Base-by-base conservation (phyloP, 2,329 filamentous ascomycete species). In the Endocalyx cinctus region DNA sequence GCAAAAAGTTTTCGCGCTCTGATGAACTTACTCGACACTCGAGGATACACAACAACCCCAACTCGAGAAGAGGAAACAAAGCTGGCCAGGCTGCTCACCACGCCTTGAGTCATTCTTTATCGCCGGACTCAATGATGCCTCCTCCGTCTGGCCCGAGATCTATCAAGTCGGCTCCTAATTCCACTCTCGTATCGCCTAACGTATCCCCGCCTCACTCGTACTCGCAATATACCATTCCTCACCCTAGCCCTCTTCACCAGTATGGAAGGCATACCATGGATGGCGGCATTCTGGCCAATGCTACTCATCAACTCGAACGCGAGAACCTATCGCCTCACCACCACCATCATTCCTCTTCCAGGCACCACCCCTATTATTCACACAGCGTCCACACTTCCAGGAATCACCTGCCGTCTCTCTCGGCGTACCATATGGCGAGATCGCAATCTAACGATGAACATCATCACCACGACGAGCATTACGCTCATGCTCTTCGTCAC, bases 11-110 rank as follows among this genome's bases (percentile, higher is more conserved):
- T 70, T 94, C 87, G 45, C 82, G 90, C 45, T 96, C 90, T 10
- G 90, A 98, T 58, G 90, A 98, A 67, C 74, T 98, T 50, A 98
- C 92, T 42, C 82, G 90, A 41, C 90, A 98, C 67, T 96, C 90
- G 59, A 79, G 90, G 60, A 98, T 98, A 68, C 90, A 98, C 77
- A 96, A 87, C 78, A 98, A 97, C 67, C 90, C 92, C 38, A 97
- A 97, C 72, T 96, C 89, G 37, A 77, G 92, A 57, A 74, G 90
- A 56, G 89, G 87, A 47, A 94, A 94, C 72, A 95, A 95, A 71
- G 79, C 79, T 40, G 48, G 62, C 17, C 69, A 74, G 47, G 49
- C 52, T 19, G 63, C 69, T 35, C 63, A 67, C 35, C 61, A 69
- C 39, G 52, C 55, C 23, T 55, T 67, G 45, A 62, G 64, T 34